These are phyloP conservation scores for Penicillium angulare DNA, from an alignment of 495 filamentous ascomycete genomes.

Conservation along the genomic window DNA sequence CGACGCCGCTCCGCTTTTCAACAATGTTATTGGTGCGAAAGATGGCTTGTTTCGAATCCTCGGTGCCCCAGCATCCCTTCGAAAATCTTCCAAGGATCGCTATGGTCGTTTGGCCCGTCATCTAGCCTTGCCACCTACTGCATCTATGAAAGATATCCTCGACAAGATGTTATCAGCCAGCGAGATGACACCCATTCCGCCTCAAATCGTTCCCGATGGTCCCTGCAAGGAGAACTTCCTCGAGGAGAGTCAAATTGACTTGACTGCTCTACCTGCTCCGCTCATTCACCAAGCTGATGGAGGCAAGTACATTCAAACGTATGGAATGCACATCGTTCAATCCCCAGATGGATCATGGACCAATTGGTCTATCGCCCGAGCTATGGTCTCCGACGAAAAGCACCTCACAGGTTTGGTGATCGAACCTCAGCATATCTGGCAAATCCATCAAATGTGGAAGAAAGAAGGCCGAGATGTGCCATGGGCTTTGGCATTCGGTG, in stretches of 20 bases:
- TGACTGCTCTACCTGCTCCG: slow-evolving; percentile 34
- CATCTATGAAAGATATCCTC: slow-evolving; percentile 29
- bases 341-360: slow-evolving; percentile 38
- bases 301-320: slow-evolving; percentile 42
- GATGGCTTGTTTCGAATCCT: slow-evolving; percentile 40
- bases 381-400: slow-evolving; percentile 35
- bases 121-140: slow-evolving; percentile 29
- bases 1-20: slow-evolving; percentile 41
- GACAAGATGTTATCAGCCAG: slow-evolving; percentile 30
- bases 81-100: slow-evolving; percentile 20
- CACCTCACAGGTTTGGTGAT: slow-evolving; percentile 33
- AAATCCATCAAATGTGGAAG: slow-evolving; percentile 40
- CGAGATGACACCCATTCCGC: slow-evolving; percentile 22
- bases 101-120: slow-evolving; percentile 37
- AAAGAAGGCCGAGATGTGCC: slow-evolving; percentile 34
- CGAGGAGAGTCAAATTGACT: slow-evolving; percentile 32
- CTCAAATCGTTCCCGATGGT: slow-evolving; percentile 21
- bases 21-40: slow-evolving; percentile 36
- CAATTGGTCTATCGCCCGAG: slow-evolving; percentile 45
- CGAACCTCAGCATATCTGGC: slow-evolving; percentile 32
- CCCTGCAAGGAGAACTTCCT: slow-evolving; percentile 38
- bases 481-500: slow-evolving; percentile 37
- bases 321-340: slow-evolving; percentile 39
- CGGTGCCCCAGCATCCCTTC: slow-evolving; percentile 30
- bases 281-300: slow-evolving; percentile 34